Evolutionary conservation across 1,139 yeast genomes (phyloP), one percentile per base, ranked within the genome.

Genomic region (Saccharomyces hybrid): DNA sequence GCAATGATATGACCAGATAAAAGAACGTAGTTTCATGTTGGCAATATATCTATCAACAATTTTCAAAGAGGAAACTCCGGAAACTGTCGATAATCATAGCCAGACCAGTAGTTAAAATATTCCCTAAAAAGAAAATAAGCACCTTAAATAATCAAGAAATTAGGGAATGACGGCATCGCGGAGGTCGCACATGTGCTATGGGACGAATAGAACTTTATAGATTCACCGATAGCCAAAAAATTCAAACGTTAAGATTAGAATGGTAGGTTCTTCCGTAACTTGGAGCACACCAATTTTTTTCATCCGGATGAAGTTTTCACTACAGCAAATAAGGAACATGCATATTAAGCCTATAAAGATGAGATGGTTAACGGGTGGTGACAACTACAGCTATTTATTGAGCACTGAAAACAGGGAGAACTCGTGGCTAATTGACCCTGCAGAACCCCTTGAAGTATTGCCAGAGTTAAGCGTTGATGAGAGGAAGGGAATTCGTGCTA

Each of bases 401-500:
- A 78, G 84, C 11, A 96, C 89, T 66, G 81, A 82, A 26, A 77
- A 79, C 32, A 79, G 88, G 32, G 79, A 76, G 49, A 77, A 83
- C 58, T 83, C 96, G 6, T 88, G 96, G 85, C 65, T 95, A 46
- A 85, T 93, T 59, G 99, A 93, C 65, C 96, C 98, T 2, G 98
- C 99, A 0, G 88, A 85, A 62, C 89, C 95, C 0, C 71, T 76
- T 6, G 95, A 86, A 54, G 77, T 76, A 2, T 54, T 76, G 28
- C 71, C 76, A 32, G 68, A 70, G 51, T 64, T 77, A 56, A 65
- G 67, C 26, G 57, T 66, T 2, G 53, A 62, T 11, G 76, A 75
- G 34, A 67, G 70, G 50, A 62, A 73, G 20, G 72, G 76, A 38
- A 73, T 91, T 55, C 76, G 77, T 51, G 90, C 93, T 1, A 85